Evolutionary conservation across 371 early-diverging fungal species (phyloP).

Genomic region (Choanephora cucurbitarum): DNA sequence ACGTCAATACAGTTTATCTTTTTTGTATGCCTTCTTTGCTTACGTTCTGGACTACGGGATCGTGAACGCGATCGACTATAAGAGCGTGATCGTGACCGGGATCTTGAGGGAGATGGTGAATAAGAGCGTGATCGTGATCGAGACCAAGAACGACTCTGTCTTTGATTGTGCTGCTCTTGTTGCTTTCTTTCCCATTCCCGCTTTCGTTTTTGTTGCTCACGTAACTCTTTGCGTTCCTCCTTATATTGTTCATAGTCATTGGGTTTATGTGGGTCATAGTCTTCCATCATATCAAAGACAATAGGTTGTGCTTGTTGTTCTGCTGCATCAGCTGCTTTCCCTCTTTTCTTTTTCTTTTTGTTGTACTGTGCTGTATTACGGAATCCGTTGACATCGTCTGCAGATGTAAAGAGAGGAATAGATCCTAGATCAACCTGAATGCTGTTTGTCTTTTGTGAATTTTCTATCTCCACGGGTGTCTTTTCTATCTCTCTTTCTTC

Average conservation of each 20-base stretch:
- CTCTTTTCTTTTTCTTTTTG: constrained; percentile 26
- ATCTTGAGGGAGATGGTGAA: constrained; percentile 25
- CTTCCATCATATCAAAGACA: constrained; percentile 49
- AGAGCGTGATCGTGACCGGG: constrained; percentile 28
- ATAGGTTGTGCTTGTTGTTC: constrained; percentile 29
- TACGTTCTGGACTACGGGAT: constrained; percentile 11
- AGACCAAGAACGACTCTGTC: constrained; percentile 22
- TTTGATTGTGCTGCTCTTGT: constrained; percentile 25
- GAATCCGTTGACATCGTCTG: constrained; percentile 49
- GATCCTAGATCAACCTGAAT: constrained; percentile 22
- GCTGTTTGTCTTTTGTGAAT: constrained; percentile 8
- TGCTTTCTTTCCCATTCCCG: constrained; percentile 27
- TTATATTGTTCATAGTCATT: constrained; percentile 66
- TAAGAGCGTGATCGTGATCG: constrained; percentile 27
- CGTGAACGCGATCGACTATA: constrained; percentile 10
- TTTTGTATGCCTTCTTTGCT: background rate
- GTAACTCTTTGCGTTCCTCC: constrained; percentile 39
- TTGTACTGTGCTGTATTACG: constrained; percentile 4
- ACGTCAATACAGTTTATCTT: no score
- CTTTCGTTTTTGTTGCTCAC: constrained; percentile 29
- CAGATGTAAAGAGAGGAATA: constrained; percentile 20
- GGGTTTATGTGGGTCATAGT: constrained; percentile 64
- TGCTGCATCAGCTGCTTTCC: constrained; percentile 24
- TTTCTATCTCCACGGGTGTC: background rate
- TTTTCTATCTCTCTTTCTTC: constrained; percentile 15